Percentiles rank a stretch among this genome's conserved stretches.
Conservation (phyloP, 768 basidiomycete genomes). For the Russula lepida region DNA sequence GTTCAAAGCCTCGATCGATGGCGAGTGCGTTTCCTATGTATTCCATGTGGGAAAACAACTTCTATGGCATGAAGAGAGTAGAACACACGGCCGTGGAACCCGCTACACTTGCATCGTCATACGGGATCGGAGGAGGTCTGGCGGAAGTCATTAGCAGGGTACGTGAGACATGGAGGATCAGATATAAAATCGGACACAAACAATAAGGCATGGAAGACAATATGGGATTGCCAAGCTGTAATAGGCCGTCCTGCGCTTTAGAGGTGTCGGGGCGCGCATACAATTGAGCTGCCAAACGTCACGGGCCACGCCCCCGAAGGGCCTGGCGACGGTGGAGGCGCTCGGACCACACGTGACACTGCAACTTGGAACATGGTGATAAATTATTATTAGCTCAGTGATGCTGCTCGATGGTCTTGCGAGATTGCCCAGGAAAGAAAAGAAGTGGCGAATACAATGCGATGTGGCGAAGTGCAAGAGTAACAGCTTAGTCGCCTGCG, state of each 20-base stretch:
- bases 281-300: background rate
- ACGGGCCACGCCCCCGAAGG: background rate
- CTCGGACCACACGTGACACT: no score
- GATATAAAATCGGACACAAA: constrained; percentile 3
- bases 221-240: background rate
- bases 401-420: background rate
- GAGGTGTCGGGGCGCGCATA: background rate
- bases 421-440: background rate
- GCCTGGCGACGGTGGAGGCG: no score
- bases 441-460: background rate
- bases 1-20: background rate
- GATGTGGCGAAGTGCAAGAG: background rate
- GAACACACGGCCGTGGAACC: background rate
- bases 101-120: background rate
- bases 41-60: background rate
- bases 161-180: background rate
- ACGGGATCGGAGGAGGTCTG: background rate
- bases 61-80: background rate
- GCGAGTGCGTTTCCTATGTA: background rate
- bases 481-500: background rate
- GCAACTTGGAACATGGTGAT: no score
- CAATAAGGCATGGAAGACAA: constrained; percentile 8
- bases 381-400: no score
- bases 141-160: background rate
- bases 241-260: background rate